Percentiles rank a stretch among this genome's conserved stretches.
phyloP scores from a whole-genome alignment of 2,329 filamentous ascomycete genomes.

The Aspergillus caelatus region DNA sequence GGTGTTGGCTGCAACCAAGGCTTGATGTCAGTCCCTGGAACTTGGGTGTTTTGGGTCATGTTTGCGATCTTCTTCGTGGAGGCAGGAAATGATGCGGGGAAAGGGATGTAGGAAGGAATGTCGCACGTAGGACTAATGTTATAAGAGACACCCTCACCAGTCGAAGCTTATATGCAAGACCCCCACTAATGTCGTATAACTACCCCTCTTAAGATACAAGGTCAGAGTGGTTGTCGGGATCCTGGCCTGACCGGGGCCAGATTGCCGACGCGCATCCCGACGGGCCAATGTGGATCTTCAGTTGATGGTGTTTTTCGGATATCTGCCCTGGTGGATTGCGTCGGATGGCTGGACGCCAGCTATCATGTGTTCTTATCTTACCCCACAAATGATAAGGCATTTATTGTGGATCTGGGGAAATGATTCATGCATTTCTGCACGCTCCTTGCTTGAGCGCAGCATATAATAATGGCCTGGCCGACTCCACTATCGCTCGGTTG shows the following conservation, averaged over 20 bases:
- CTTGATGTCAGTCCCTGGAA: neutral
- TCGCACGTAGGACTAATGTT: neutral
- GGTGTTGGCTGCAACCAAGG: neutral
- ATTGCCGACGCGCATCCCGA: neutral
- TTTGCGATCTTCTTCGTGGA: neutral
- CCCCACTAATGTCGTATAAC: too few species aligned
- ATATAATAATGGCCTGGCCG: neutral
- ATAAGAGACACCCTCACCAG: neutral
- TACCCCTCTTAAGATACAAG: neutral
- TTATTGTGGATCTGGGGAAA: neutral
- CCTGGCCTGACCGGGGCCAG: neutral
- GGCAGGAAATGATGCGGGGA: neutral
- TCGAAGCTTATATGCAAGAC: neutral
- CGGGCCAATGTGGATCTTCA: neutral
- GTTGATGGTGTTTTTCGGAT: neutral
- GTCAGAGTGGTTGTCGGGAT: neutral
- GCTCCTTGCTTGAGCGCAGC: neutral
- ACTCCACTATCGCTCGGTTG: neutral
- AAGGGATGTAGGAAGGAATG: neutral
- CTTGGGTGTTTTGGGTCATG: neutral
- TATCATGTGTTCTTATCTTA: neutral
- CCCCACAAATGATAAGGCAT: neutral
- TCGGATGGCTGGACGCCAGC: neutral
- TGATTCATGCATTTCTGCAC: neutral
- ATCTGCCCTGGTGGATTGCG: neutral